phyloP scores from a whole-genome alignment of 2,329 filamentous ascomycete genomes.

The Penicillium sp. region DNA sequence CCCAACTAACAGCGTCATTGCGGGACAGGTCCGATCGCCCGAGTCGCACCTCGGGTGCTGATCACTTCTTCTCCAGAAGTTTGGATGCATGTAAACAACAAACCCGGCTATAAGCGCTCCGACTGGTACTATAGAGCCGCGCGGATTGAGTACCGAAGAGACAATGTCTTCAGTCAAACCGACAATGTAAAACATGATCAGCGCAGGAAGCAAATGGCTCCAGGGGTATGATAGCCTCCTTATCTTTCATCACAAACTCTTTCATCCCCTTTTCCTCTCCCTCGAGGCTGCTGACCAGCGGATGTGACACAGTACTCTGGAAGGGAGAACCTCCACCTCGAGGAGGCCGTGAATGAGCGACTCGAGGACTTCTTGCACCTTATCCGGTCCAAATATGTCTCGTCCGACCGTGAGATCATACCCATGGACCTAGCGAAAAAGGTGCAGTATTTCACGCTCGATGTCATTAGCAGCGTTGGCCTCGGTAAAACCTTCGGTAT shows the following conservation, averaged over 20 bases:
- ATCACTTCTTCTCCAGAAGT: slow-evolving; percentile 25
- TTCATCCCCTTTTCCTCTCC: not conserved
- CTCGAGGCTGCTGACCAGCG: not conserved
- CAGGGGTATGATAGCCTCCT: slow-evolving; percentile 19
- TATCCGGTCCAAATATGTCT: slow-evolving; percentile 53
- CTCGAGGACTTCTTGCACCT: slow-evolving; percentile 54
- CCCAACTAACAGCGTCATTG: slow-evolving; percentile 5
- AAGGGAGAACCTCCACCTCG: slow-evolving; percentile 57
- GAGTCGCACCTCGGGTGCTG: slow-evolving; percentile 21
- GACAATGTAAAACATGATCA: slow-evolving; percentile 21
- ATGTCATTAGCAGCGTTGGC: slow-evolving; percentile 59
- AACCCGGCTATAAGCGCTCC: slow-evolving; percentile 25
- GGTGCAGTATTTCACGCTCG: slow-evolving; percentile 59
- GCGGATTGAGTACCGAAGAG: slow-evolving; percentile 23
- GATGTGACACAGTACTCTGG: slow-evolving; percentile 51
- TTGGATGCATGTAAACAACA: slow-evolving; percentile 27
- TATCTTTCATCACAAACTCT: not conserved
- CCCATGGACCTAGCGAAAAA: slow-evolving; percentile 54
- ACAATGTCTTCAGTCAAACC: slow-evolving; percentile 27
- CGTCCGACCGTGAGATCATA: slow-evolving; percentile 30
- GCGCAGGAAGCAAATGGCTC: slow-evolving; percentile 28
- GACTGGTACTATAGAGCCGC: slow-evolving; percentile 23
- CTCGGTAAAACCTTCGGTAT: slow-evolving; percentile 56
- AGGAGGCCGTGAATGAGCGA: slow-evolving; percentile 54
- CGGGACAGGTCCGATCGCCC: slow-evolving; percentile 21